Evolutionary conservation across 2,329 filamentous ascomycete genomes (phyloP).

Genomic region (Plectosphaerella plurivora): DNA sequence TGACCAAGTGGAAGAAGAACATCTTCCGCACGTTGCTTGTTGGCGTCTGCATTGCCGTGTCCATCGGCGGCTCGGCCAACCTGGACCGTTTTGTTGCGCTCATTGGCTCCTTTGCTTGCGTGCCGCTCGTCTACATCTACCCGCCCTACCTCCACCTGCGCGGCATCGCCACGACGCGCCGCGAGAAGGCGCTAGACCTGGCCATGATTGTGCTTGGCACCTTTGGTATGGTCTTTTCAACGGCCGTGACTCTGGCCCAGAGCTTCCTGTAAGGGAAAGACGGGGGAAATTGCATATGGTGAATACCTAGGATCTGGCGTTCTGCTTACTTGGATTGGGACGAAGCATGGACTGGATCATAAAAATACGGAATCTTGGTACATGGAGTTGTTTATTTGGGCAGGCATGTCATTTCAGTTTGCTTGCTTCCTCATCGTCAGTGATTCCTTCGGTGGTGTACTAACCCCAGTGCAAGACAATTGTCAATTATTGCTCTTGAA

Average conservation of each 20-base stretch:
- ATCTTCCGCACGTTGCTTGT: slow-evolving; percentile 55
- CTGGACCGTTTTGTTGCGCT: slow-evolving; percentile 92
- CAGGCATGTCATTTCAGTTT: not conserved
- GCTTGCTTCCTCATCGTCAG: not conserved
- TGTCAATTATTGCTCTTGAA: not conserved
- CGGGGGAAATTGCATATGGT: too few species aligned
- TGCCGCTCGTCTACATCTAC: slow-evolving; percentile 88
- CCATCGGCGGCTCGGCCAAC: slow-evolving; percentile 61
- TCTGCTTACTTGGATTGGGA: not conserved
- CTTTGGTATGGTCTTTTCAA: slow-evolving; percentile 69
- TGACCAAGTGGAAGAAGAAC: slow-evolving; percentile 77
- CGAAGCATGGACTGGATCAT: not conserved
- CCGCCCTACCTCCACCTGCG: slow-evolving; percentile 67
- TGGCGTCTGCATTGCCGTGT: slow-evolving; percentile 53
- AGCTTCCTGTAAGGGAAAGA: slow-evolving; percentile 26
- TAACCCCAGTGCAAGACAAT: not conserved
- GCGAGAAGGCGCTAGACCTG: slow-evolving; percentile 55
- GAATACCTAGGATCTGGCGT: too few species aligned
- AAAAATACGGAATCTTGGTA: not conserved
- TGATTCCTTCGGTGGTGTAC: not conserved
- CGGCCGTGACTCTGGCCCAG: slow-evolving; percentile 51
- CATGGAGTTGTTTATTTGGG: too few species aligned
- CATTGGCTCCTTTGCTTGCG: slow-evolving; percentile 95
- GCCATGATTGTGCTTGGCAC: slow-evolving; percentile 58
- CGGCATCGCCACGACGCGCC: slow-evolving; percentile 54